These are phyloP conservation scores for Psophocarpus tetragonolobus DNA, from an alignment of 306 rosid genomes.

Conservation along the genomic window DNA sequence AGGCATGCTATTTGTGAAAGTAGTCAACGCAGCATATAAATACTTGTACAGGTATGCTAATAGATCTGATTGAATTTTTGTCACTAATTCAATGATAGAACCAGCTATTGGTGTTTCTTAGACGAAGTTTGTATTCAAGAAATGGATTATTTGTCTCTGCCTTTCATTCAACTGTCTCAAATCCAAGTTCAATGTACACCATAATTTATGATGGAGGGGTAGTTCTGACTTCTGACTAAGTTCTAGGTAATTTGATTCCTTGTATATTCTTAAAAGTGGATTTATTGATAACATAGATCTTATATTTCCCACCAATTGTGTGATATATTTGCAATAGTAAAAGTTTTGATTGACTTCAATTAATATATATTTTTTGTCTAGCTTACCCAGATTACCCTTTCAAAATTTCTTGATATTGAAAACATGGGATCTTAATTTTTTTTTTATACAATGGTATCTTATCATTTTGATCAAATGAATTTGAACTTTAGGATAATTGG, in stretches of 20 bases:
- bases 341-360: conserved; percentile 11
- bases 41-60: conserved; percentile 61
- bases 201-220: neutral
- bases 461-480: neutral
- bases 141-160: conserved; percentile 12
- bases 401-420: neutral
- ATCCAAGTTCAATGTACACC: neutral
- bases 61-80: conserved; percentile 23
- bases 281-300: conserved; percentile 11
- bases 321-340: neutral
- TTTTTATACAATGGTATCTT: no score
- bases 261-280: neutral
- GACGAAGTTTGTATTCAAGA: neutral
- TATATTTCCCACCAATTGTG: neutral
- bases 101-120: neutral
- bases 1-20: conserved; percentile 52
- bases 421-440: neutral
- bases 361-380: neutral
- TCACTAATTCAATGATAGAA: conserved; percentile 4
- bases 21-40: conserved; percentile 48
- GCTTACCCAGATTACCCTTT: neutral
- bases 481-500: neutral
- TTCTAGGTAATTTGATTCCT: conserved; percentile 7
- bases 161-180: neutral
- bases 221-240: neutral